Percentiles rank a stretch among this genome's conserved stretches.
phyloP scores from a whole-genome alignment of 139 green algal species.

The Parachlorella kessleri region DNA sequence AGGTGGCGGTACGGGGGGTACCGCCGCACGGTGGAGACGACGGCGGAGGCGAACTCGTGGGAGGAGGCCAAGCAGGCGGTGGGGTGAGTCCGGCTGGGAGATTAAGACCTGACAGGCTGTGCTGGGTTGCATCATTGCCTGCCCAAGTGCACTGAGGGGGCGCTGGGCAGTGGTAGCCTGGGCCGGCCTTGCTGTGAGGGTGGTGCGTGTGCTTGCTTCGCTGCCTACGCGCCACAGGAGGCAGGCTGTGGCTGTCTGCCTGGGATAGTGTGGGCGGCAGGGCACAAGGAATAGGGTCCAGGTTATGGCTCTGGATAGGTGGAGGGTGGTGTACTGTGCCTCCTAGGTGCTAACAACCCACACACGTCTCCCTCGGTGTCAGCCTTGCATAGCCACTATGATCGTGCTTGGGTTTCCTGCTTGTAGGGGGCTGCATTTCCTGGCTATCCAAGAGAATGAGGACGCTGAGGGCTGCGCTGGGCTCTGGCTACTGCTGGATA shows the following conservation, averaged over 20 bases:
- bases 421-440: conserved; percentile 92
- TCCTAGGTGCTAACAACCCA: background rate
- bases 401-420: background rate
- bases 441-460: conserved; percentile 91
- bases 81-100: conserved; percentile 41
- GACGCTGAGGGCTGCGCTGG: conserved; percentile 87
- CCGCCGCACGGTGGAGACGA: conserved; percentile 69
- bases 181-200: background rate
- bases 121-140: background rate
- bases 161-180: too few relatives aligned
- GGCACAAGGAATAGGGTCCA: too few relatives aligned
- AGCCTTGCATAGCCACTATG: background rate
- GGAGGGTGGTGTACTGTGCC: too few relatives aligned
- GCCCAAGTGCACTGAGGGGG: background rate
- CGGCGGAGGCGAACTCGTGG: conserved; percentile 87
- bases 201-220: background rate
- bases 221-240: background rate
- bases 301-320: too few relatives aligned
- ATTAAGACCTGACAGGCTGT: background rate
- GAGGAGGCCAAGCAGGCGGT: conserved; percentile 84
- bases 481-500: conserved; percentile 93
- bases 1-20: conserved; percentile 91
- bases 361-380: background rate
- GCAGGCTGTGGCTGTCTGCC: background rate
- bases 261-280: too few relatives aligned